Evolutionary conservation across 129 eudicot genomes (phyloP).

Genomic region (Lactuca saligna): DNA sequence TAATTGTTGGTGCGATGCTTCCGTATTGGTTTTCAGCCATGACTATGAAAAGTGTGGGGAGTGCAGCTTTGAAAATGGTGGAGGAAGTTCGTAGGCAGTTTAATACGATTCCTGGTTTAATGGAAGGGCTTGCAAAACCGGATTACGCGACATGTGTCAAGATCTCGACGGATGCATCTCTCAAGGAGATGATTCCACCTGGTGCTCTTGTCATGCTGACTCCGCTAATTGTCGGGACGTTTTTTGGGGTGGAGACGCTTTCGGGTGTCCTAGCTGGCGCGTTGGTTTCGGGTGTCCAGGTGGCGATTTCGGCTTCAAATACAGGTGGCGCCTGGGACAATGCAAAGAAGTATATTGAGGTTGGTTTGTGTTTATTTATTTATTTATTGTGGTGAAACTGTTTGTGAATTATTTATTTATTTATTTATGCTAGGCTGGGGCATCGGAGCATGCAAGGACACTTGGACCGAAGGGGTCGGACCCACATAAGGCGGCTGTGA

Average conservation of each 20-base stretch:
- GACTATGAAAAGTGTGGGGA: slow-evolving; percentile 97
- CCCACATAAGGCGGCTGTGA: slow-evolving; percentile 92
- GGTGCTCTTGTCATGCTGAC: slow-evolving; percentile 93
- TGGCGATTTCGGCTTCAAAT: slow-evolving; percentile 91
- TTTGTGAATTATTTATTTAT: background rate
- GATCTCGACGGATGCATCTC: slow-evolving; percentile 88
- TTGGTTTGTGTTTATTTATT: slow-evolving; percentile 11
- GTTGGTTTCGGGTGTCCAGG: slow-evolving; percentile 91
- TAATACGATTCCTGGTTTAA: slow-evolving; percentile 81
- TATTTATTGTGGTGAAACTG: background rate
- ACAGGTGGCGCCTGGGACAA: slow-evolving; percentile 98
- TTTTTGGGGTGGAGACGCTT: slow-evolving; percentile 84
- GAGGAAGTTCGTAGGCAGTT: slow-evolving; percentile 89
- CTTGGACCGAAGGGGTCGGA: slow-evolving; percentile 95
- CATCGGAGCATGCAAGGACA: slow-evolving; percentile 76
- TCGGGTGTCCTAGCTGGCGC: slow-evolving; percentile 89
- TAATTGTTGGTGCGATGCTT: slow-evolving; percentile 89
- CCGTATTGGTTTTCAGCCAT: slow-evolving; percentile 97
- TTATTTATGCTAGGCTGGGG: slow-evolving; percentile 61
- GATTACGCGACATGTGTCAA: slow-evolving; percentile 89
- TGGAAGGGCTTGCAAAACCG: slow-evolving; percentile 81
- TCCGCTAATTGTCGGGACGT: slow-evolving; percentile 71
- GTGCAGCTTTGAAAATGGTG: slow-evolving; percentile 91
- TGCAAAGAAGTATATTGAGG: slow-evolving; percentile 94
- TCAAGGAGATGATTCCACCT: slow-evolving; percentile 95